Conservation (phyloP, 208 protist genomes). For the Leishmania arabica region DNA sequence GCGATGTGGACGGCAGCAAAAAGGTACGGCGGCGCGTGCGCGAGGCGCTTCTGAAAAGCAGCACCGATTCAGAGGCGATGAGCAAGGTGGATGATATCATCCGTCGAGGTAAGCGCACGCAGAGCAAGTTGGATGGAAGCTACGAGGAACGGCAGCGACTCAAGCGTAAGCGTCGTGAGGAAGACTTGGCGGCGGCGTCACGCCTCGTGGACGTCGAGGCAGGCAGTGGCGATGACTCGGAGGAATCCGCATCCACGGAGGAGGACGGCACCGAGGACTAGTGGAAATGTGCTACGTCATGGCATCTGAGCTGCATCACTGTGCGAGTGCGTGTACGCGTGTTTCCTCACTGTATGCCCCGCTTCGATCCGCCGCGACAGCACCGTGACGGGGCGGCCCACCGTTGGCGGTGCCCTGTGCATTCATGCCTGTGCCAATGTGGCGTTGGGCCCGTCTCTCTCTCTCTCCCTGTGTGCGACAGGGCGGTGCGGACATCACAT, state of each 20-base stretch:
- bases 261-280: slow-evolving; percentile 21
- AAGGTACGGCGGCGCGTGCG: slow-evolving; percentile 59
- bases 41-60: slow-evolving; percentile 43
- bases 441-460: not conserved
- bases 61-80: slow-evolving; percentile 46
- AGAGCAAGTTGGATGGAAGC: slow-evolving; percentile 68
- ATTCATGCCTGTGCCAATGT: not conserved
- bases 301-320: not conserved
- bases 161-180: slow-evolving; percentile 54
- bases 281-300: not conserved
- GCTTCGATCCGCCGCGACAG: not conserved
- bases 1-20: slow-evolving; percentile 56
- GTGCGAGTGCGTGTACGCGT: not conserved
- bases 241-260: slow-evolving; percentile 37
- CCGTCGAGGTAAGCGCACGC: slow-evolving; percentile 38
- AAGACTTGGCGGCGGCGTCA: slow-evolving; percentile 31
- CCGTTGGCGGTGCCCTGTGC: not conserved
- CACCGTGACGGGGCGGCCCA: not conserved
- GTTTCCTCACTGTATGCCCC: not conserved
- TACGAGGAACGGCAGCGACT: slow-evolving; percentile 56
- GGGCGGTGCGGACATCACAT: not conserved
- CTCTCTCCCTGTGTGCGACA: not conserved
- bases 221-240: slow-evolving; percentile 64
- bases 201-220: slow-evolving; percentile 69
- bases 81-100: slow-evolving; percentile 48